Base-by-base conservation (phyloP, 805 yeast species). In the Nakazawaea laoshanensis region DNA sequence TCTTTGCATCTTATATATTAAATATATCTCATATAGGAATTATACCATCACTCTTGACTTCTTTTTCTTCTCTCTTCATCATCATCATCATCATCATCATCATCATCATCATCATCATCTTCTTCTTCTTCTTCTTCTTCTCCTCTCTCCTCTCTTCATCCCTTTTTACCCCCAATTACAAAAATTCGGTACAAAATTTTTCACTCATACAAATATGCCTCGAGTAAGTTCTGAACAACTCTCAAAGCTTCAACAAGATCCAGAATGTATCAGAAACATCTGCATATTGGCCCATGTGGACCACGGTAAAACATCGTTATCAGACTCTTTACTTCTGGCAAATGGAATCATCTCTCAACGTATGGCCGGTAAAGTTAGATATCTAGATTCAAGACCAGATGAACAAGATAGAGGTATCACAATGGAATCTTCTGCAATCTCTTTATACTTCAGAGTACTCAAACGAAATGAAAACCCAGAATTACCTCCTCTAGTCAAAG, bases 271-370 rank as follows among this genome's bases (percentile, higher is more conserved):
- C 19, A 67, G 98, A 40, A 92, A 92, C 55, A 85, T 92, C 27
- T 92, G 98, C 57, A 86, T 92, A 40, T 65, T 92, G 31, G 99
- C 99, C 0, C 99, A 92, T 57, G 98, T 92, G 16, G 99, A 92
- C 54, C 99, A 92, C 52, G 99, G 99, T 18, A 92, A 92, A 59
- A 92, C 99, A 0, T 85, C 97, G 2, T 63, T 92, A 20, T 82
- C 95, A 27, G 99, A 92, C 55, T 82, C 95, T 7, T 61, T 92
- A 30, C 60, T 92, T 24, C 97, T 98, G 17, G 81, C 95, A 23
- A 92, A 94, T 57, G 98, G 98, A 32, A 87, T 92, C 52, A 87
- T 92, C 28, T 89, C 98, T 0, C 95, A 82, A 44, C 67, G 89
- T 49, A 68, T 88, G 72, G 98, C 96, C 2, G 99, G 98, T 20